Evolutionary conservation across 1,284 basidiomycete species (phyloP), one percentile per base, ranked within the genome.

Genomic region (Melampsora larici-populina): DNA sequence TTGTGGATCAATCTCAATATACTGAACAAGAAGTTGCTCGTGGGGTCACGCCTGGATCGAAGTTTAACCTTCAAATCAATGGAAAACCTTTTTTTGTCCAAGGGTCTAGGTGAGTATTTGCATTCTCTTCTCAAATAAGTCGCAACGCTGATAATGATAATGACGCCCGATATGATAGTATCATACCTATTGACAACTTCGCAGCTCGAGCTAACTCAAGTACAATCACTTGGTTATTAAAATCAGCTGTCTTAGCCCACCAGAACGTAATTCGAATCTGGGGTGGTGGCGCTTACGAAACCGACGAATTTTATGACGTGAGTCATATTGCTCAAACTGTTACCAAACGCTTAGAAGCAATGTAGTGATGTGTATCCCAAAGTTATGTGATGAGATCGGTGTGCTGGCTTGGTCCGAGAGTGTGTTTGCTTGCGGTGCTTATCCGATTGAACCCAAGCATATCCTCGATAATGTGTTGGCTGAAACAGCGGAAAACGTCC

Each of bases 401-500:
- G 88, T 89, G 78, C 83, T 90, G 66, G 88, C 86, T 2, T 90
- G 89, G 89, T 88, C 88, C 2, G 89, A 90, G 80, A 86, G 88
- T 64, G 74, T 77, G 2, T 77, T 77, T 64, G 74, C 74, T 18
- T 77, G 74, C 18, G 74, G 74, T 11, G 66, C 74, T 9, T 77
- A 77, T 77, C 74, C 74, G 5, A 21, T 77, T 40, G 66, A 64
- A 6, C 67, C 74, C 74, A 83, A 85, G 78, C 88, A 87, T 79
- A 80, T 89, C 26, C 80, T 89, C 18, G 86, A 86, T 67, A 86
- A 86, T 6, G 84, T 89, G 72, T 86, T 87, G 49, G 86, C 86
- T 1, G 89, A 90, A 82, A 86, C 89, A 15, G 83, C 86, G 29
- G 87, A 90, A 83, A 89, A 89, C 73, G 87, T 89, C 24, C 83